Evolutionary conservation across 768 basidiomycete species (phyloP), one percentile per base, ranked within the genome.

Genomic region (Agrocybe chaxingu): DNA sequence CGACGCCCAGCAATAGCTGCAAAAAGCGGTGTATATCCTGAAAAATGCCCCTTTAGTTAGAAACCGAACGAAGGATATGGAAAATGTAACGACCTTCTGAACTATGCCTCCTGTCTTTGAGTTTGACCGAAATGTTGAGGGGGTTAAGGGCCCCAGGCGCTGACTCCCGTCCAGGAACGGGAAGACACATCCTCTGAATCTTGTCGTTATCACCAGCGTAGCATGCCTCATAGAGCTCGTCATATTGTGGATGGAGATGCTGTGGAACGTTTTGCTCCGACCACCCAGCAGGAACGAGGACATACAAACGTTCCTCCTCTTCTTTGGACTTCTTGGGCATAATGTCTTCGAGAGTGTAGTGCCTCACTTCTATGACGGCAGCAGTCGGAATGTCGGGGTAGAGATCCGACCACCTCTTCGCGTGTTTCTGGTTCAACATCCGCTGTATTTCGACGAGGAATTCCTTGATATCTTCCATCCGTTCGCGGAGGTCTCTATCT

Each of bases 181-280:
- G 81, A 12, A 83, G 63, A 60, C 84, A 86, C 5, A 85, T 64
- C 19, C 71, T 62, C 55, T 78, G 67, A 19, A 86, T 69, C 49
- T 68, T 74, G 16, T 66, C 74, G 46, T 78, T 75, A 58, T 82
- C 72, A 1, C 83, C 82, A 3, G 60, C 56, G 59, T 70, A 78
- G 56, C 77, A 80, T 3, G 82, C 83, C 55, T 81, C 79, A 53
- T 69, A 84, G 0, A 85, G 69, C 51, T 80, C 75, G 42, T 82
- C 75, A 56, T 84, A 85, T 2, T 60, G 51, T 12, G 62, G 50
- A 16, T 62, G 62, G 39, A 72, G 55, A 53, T 70, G 67, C n/a
- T 61, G 45, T 0, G 70, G 66, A 7, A 76, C 67, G 38, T 56
- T 51, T 39, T 61, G 48, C 48, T 64, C 53, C 61, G 66, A 51